Percentiles rank a stretch among this genome's conserved stretches.
Evolutionary conservation across 352 stramenopile genomes (phyloP).

Genomic region (Thalassiosira sp.): DNA sequence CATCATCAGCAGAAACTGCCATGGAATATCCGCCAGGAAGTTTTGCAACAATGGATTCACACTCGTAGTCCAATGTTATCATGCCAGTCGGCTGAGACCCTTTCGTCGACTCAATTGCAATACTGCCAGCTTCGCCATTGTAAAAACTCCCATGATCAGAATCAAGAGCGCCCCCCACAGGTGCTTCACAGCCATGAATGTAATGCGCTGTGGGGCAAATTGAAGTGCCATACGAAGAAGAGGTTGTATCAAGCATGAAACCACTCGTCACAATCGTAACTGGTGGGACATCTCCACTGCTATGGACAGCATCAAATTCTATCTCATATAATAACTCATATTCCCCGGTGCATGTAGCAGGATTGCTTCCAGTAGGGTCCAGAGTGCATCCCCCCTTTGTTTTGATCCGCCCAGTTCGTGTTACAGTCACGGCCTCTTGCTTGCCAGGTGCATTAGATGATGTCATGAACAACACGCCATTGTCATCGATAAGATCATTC

Average conservation of each 20-base stretch:
- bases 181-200: slow-evolving; percentile 43
- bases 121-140: slow-evolving; percentile 43
- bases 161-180: slow-evolving; percentile 44
- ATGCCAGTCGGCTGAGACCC: slow-evolving; percentile 79
- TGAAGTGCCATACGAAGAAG: slow-evolving; percentile 40
- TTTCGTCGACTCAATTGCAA: slow-evolving; percentile 59
- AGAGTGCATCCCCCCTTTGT: slow-evolving; percentile 54
- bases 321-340: slow-evolving; percentile 87
- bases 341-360: slow-evolving; percentile 54
- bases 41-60: slow-evolving; percentile 59
- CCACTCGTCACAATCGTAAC: slow-evolving; percentile 54
- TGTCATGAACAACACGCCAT: slow-evolving; percentile 66
- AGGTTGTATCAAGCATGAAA: slow-evolving; percentile 52
- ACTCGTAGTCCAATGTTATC: slow-evolving; percentile 82
- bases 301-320: slow-evolving; percentile 85
- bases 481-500: slow-evolving; percentile 60
- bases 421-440: slow-evolving; percentile 48
- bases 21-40: slow-evolving; percentile 51
- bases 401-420: slow-evolving; percentile 55
- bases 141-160: slow-evolving; percentile 59
- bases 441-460: slow-evolving; percentile 46
- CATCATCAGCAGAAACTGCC: slow-evolving; percentile 51
- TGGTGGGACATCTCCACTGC: slow-evolving; percentile 87
- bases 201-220: slow-evolving; percentile 50
- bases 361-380: slow-evolving; percentile 24